A percentile compares a stretch with the other conserved stretches of the same genome.
Conservation (phyloP, 116 monocot genomes). For the Zostera marina region DNA sequence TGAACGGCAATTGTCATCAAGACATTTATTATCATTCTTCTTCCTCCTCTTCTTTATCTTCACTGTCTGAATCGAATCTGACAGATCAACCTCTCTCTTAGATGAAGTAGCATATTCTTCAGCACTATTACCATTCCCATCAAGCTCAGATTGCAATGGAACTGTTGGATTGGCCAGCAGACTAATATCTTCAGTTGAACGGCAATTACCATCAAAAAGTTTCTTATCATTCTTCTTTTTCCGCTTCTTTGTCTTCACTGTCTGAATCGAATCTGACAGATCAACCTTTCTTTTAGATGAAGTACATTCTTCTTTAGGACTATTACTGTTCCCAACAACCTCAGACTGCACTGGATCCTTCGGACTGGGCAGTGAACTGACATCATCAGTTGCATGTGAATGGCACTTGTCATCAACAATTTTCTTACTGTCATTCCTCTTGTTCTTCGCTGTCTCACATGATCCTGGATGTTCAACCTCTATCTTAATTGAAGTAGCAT, state of each 20-base stretch:
- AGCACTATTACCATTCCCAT: too few species aligned
- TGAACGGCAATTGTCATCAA: neutral
- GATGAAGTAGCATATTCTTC: too few species aligned
- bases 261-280: neutral
- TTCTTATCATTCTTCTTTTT: neutral
- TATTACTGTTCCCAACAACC: too few species aligned
- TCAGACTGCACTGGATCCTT: neutral
- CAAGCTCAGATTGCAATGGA: neutral
- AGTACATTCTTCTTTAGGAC: too few species aligned
- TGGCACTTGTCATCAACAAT: neutral
- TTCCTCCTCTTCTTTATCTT: neutral
- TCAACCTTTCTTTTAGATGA: too few species aligned
- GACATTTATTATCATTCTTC: neutral
- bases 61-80: too few species aligned
- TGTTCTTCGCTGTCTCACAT: neutral
- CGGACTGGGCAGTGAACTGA: neutral
- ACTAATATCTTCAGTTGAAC: neutral
- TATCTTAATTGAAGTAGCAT: too few species aligned
- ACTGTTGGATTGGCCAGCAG: neutral
- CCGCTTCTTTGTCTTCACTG: neutral
- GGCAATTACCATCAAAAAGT: neutral
- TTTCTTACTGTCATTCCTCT: neutral
- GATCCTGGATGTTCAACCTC: too few species aligned
- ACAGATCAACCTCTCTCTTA: too few species aligned
- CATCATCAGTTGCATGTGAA: neutral